A percentile compares a stretch with the other conserved stretches of the same genome.
Conservation (phyloP, 2,329 filamentous ascomycete species). For the Colletotrichum incanum region DNA sequence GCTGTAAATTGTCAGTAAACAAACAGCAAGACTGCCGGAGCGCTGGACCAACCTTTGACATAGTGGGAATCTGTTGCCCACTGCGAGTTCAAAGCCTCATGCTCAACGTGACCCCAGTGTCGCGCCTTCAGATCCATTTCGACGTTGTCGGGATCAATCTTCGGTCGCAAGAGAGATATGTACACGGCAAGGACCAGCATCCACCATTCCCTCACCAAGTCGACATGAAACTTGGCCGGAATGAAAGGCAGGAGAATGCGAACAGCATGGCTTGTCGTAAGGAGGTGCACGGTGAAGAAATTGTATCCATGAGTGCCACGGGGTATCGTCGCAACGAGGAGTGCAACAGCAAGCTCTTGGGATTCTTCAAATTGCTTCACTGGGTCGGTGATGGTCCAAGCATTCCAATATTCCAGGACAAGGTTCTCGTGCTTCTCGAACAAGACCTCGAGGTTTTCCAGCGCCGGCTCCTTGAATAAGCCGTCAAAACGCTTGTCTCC, state of each 20-base stretch:
- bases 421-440: slow-evolving; percentile 79
- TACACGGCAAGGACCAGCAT: slow-evolving; percentile 85
- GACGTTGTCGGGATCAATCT: slow-evolving; percentile 77
- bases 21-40: neutral
- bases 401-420: slow-evolving; percentile 91
- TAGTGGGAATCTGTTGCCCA: slow-evolving; percentile 85
- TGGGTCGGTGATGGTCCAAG: slow-evolving; percentile 82
- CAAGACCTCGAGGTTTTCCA: slow-evolving; percentile 76
- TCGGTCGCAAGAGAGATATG: slow-evolving; percentile 81
- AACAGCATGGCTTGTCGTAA: slow-evolving; percentile 90
- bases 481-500: slow-evolving; percentile 79
- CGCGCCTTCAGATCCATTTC: slow-evolving; percentile 74
- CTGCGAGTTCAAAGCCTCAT: slow-evolving; percentile 78
- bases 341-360: slow-evolving; percentile 72
- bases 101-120: slow-evolving; percentile 83
- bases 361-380: slow-evolving; percentile 82
- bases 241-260: slow-evolving; percentile 87
- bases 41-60: slow-evolving; percentile 77
- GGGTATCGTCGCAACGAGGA: slow-evolving; percentile 74
- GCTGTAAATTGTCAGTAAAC: slow-evolving; percentile 57
- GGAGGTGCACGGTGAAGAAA: slow-evolving; percentile 85
- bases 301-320: slow-evolving; percentile 78
- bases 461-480: slow-evolving; percentile 72
- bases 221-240: slow-evolving; percentile 80
- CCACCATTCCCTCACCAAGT: slow-evolving; percentile 90